A percentile compares a stretch with the other conserved stretches of the same genome.
These are phyloP conservation scores for Teunomyces stri DNA, from an alignment of 805 yeast genomes.

Conservation along the genomic window DNA sequence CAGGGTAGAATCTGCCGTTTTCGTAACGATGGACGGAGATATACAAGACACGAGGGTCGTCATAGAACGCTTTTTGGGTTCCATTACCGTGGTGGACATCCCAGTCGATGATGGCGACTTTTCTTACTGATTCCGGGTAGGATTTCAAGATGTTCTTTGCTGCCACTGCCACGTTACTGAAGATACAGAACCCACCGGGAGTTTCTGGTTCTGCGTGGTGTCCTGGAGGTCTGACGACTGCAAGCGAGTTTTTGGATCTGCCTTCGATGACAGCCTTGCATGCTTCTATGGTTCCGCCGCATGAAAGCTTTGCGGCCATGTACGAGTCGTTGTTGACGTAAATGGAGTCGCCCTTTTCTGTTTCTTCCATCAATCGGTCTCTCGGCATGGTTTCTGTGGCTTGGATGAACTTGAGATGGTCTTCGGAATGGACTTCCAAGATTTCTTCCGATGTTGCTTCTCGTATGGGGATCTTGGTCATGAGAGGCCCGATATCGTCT, in stretches of 20 bases:
- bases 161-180: constrained; percentile 96
- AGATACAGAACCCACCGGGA: constrained; percentile 96
- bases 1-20: constrained; percentile 90
- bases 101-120: constrained; percentile 89
- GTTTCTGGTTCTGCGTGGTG: constrained; percentile 98
- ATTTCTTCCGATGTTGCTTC: constrained; percentile 89
- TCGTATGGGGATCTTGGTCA: constrained; percentile 87
- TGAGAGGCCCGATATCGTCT: constrained; percentile 77
- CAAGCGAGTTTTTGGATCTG: constrained; percentile 83
- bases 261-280: constrained; percentile 95
- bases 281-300: constrained; percentile 97
- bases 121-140: constrained; percentile 86
- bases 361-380: constrained; percentile 72
- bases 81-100: constrained; percentile 99
- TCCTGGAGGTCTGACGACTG: constrained; percentile 98
- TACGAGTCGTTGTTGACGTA: constrained; percentile 90
- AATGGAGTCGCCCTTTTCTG: constrained; percentile 91
- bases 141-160: constrained; percentile 77
- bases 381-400: constrained; percentile 76
- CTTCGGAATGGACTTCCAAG: constrained; percentile 76
- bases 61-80: constrained; percentile 86
- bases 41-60: constrained; percentile 88
- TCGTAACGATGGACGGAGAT: constrained; percentile 92
- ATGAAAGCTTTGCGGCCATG: constrained; percentile 82
- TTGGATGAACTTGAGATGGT: constrained; percentile 72